A percentile compares a stretch with the other conserved stretches of the same genome.
Evolutionary conservation across 2,329 filamentous ascomycete genomes (phyloP).

Genomic region (Fusarium sp.): DNA sequence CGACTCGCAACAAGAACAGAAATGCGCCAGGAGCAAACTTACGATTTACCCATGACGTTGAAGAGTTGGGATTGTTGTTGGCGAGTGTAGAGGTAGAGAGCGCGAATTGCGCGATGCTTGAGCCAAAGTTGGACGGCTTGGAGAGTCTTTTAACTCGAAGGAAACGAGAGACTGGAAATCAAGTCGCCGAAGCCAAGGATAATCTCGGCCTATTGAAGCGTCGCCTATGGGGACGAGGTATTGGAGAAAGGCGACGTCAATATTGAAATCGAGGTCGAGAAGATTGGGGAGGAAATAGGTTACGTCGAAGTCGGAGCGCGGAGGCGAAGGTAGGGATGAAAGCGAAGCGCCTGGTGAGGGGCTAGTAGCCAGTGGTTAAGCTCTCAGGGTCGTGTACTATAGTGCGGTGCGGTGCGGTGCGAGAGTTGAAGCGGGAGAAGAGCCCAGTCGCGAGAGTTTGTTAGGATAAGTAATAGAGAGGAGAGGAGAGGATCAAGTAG

Average conservation of each 20-base stretch:
- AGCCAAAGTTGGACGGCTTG: constrained; percentile 17
- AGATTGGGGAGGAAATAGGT: constrained; percentile 19
- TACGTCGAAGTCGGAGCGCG: constrained; percentile 31
- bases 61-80: constrained; percentile 21
- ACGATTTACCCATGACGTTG: constrained; percentile 65
- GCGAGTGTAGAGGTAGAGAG: constrained; percentile 25
- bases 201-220: background rate
- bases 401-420: constrained; percentile 1
- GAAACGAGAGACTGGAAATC: constrained; percentile 16
- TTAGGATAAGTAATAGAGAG: background rate
- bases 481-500: background rate
- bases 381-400: constrained; percentile 32
- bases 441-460: constrained; percentile 13
- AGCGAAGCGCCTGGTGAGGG: constrained; percentile 37
- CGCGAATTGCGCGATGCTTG: constrained; percentile 45
- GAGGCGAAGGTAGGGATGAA: constrained; percentile 22
- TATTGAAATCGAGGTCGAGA: constrained; percentile 12
- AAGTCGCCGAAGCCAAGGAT: background rate
- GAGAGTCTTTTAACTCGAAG: constrained; percentile 12
- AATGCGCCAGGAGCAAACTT: constrained; percentile 49
- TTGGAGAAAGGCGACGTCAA: constrained; percentile 7
- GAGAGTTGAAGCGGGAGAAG: constrained; percentile 21
- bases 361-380: constrained; percentile 30
- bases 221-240: constrained; percentile 20
- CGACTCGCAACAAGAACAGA: background rate